Base-by-base conservation (phyloP, 345 rosid species). In the Citrus sp. region DNA sequence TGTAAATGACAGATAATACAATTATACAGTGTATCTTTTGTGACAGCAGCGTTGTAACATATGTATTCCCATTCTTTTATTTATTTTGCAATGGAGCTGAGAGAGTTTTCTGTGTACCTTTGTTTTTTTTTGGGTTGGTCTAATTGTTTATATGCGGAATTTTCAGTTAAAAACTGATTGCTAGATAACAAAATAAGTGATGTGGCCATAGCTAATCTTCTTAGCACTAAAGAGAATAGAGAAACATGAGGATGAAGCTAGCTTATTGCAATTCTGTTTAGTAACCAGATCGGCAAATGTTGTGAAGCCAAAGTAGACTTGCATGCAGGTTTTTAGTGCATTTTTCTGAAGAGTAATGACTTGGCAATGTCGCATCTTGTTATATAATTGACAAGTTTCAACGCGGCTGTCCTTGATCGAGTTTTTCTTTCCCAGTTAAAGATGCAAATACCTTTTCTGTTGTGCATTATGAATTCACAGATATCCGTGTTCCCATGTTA, bases 21-120 rank as follows among this genome's bases (percentile, higher is more conserved):
- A 34, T 35, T n/a, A 34, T 42, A 30, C 7, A 28, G 32, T 72
- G 68, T 61, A 73, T 60, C n/a, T 72, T 54, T 10, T 66, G 78
- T 76, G 67, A 61, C 30, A 55, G 1, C 67, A 75, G 67, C 13
- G 9, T 22, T 62, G 67, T 75, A 79, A 74, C 32, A 34, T 54
- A 40, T 22, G 18, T 27, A 9, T 24, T 56, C 13, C 8, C 55
- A 67, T 78, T 72, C 76, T 70, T 81, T 38, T 67, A 21, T 72
- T 54, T 19, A 49, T 55, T 64, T 59, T 73, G 73, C 59, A 6
- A 16, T 46, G 56, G 78, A 28, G 56, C 67, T 32, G 19, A 25
- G 42, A 54, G 74, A 6, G 37, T 64, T 18, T 25, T 42, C 60
- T 14, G 56, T 51, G 1, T 51, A 16, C 2, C 19, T 51, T 51